phyloP scores from a whole-genome alignment of 148 eudicot genomes.

The Rheum nobile region DNA sequence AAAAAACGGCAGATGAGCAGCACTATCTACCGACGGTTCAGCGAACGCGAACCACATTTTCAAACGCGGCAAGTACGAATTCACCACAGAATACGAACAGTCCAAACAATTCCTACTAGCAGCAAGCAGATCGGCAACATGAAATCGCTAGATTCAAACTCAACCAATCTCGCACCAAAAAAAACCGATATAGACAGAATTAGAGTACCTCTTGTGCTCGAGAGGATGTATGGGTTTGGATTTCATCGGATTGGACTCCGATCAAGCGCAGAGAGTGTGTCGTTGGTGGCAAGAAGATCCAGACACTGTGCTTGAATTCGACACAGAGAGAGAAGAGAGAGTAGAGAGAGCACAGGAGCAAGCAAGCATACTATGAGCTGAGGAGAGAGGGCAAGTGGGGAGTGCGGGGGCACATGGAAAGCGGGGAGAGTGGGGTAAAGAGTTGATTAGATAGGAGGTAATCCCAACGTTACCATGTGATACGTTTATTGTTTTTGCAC shows the following conservation, averaged over 20 bases:
- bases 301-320: not conserved
- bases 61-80: not conserved
- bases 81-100: not conserved
- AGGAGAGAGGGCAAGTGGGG: not conserved
- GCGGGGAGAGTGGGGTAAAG: not conserved
- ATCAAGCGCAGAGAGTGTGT: not conserved
- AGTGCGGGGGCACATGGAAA: not conserved
- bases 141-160: not conserved
- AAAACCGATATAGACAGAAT: not conserved
- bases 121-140: not conserved
- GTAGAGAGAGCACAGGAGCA: not conserved
- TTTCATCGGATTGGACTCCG: not conserved
- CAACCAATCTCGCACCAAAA: not conserved
- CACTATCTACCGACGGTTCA: not conserved
- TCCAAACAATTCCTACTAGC: not conserved
- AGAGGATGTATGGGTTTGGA: not conserved
- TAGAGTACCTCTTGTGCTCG: slow-evolving; percentile 14
- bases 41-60: not conserved
- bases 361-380: not conserved
- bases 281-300: slow-evolving; percentile 1
- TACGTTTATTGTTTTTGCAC: not conserved
- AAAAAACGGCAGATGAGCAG: not conserved
- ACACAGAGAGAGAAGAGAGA: not conserved
- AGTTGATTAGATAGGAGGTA: slow-evolving; percentile 5
- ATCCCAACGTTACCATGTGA: slow-evolving; percentile 4